A percentile compares a stretch with the other conserved stretches of the same genome.
Evolutionary conservation across 2,329 filamentous ascomycete genomes (phyloP).

Genomic region (Botrytis fragariae): DNA sequence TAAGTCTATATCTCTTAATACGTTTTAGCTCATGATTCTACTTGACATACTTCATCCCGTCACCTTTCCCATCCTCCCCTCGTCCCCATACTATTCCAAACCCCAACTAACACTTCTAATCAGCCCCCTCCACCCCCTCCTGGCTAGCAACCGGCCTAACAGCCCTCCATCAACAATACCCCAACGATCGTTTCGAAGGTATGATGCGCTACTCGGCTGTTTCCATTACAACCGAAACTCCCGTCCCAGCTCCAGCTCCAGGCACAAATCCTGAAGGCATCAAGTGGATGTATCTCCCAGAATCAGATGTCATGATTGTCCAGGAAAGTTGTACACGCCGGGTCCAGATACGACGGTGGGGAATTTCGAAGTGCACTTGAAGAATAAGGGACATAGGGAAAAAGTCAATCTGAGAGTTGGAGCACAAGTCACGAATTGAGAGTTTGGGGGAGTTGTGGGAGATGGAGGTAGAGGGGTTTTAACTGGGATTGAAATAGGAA

Average conservation of each 20-base stretch:
- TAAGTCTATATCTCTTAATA: slow-evolving; percentile 47
- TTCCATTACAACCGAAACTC: slow-evolving; percentile 66
- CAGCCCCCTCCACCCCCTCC: slow-evolving; percentile 71
- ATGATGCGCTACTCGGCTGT: slow-evolving; percentile 88
- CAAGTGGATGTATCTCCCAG: slow-evolving; percentile 79
- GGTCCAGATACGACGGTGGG: slow-evolving; percentile 79
- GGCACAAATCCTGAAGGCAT: slow-evolving; percentile 57
- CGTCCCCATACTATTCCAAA: slow-evolving; percentile 8
- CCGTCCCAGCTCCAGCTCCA: slow-evolving; percentile 51
- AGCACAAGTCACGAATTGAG: not conserved
- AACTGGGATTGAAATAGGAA: not conserved
- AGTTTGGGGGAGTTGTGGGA: not conserved
- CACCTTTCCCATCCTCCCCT: slow-evolving; percentile 26
- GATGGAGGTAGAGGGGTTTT: not conserved
- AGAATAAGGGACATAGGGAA: slow-evolving; percentile 76
- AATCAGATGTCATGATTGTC: slow-evolving; percentile 89
- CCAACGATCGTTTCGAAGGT: slow-evolving; percentile 80
- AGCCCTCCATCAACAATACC: slow-evolving; percentile 67
- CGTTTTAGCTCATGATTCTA: slow-evolving; percentile 22
- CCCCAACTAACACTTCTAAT: slow-evolving; percentile 27
- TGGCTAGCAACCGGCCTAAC: slow-evolving; percentile 80
- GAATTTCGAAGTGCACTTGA: slow-evolving; percentile 91
- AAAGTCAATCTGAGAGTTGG: slow-evolving; percentile 53
- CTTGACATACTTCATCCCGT: slow-evolving; percentile 32
- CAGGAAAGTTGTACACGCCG: slow-evolving; percentile 89